These are phyloP conservation scores for Globisporangium recalcitrans DNA, from an alignment of 352 stramenopile species.

Conservation along the genomic window DNA sequence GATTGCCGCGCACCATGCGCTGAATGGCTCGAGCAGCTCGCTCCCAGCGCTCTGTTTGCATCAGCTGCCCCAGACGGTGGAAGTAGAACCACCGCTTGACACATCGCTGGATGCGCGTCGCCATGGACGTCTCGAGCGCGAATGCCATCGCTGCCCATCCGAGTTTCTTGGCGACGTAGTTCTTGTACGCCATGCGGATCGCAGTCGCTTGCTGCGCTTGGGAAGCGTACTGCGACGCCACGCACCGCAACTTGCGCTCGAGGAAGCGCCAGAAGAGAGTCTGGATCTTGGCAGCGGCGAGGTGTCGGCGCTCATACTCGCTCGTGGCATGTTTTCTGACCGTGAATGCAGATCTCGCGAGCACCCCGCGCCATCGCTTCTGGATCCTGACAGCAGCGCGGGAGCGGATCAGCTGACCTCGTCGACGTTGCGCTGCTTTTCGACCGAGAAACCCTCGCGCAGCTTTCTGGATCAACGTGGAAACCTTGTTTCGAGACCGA, in stretches of 20 bases:
- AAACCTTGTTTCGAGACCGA: slow-evolving; percentile 8
- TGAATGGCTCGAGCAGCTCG: slow-evolving; percentile 28
- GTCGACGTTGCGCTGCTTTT: slow-evolving; percentile 18
- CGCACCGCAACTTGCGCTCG: slow-evolving; percentile 20
- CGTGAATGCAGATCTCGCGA: slow-evolving; percentile 7
- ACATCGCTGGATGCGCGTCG: slow-evolving; percentile 31
- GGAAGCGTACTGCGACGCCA: slow-evolving; percentile 7
- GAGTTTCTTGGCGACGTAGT: slow-evolving; percentile 63
- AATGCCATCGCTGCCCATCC: slow-evolving; percentile 43
- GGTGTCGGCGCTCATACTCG: slow-evolving; percentile 19
- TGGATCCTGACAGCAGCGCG: slow-evolving; percentile 17
- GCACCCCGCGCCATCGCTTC: slow-evolving; percentile 23
- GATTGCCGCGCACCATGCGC: slow-evolving; percentile 18
- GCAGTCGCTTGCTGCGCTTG: slow-evolving; percentile 21
- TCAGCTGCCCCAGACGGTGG: slow-evolving; percentile 13
- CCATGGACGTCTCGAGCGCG: slow-evolving; percentile 35
- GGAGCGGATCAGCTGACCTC: not conserved
- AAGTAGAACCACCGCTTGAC: slow-evolving; percentile 30
- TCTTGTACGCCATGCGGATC: slow-evolving; percentile 49
- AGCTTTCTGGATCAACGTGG: slow-evolving; percentile 23
- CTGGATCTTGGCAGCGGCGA: slow-evolving; percentile 38
- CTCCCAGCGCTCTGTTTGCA: slow-evolving; percentile 12
- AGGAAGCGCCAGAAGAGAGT: slow-evolving; percentile 26
- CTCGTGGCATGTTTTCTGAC: not conserved
- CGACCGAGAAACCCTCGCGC: slow-evolving; percentile 16